These are phyloP conservation scores for Xylaria scruposa DNA, from an alignment of 495 filamentous ascomycete genomes.

Conservation along the genomic window DNA sequence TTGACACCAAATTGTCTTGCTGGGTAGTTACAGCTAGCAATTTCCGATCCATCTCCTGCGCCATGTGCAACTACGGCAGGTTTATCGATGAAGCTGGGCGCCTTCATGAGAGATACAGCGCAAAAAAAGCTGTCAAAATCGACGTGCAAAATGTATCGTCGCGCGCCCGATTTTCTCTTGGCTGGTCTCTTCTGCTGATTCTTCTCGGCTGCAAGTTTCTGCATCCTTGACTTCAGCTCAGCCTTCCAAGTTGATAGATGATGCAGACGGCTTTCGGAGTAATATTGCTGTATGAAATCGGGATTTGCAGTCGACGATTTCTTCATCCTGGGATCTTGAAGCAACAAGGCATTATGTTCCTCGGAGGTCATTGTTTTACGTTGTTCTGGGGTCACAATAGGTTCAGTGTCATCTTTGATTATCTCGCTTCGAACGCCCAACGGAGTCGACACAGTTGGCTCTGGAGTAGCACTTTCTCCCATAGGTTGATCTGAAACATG, in stretches of 20 bases:
- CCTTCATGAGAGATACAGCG: constrained; percentile 81
- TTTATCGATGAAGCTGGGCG: constrained; percentile 76
- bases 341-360: constrained; percentile 83
- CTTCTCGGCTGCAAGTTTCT: constrained; percentile 73
- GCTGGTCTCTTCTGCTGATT: constrained; percentile 45
- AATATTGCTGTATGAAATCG: constrained; percentile 91
- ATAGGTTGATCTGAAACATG: background rate
- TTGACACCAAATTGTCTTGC: constrained; percentile 85
- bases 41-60: constrained; percentile 83
- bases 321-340: constrained; percentile 80
- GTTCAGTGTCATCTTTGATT: constrained; percentile 31
- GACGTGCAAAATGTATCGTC: constrained; percentile 90
- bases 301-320: constrained; percentile 89
- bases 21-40: constrained; percentile 95
- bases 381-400: constrained; percentile 33
- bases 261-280: constrained; percentile 90
- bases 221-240: constrained; percentile 84
- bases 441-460: background rate
- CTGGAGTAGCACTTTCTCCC: background rate
- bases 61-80: constrained; percentile 92
- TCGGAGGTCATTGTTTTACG: constrained; percentile 73
- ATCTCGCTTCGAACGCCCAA: constrained; percentile 28
- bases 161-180: constrained; percentile 59
- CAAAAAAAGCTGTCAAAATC: constrained; percentile 99
- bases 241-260: constrained; percentile 97